Base-by-base conservation (phyloP, 768 basidiomycete genomes). In the Leucocoprinus sp. region DNA sequence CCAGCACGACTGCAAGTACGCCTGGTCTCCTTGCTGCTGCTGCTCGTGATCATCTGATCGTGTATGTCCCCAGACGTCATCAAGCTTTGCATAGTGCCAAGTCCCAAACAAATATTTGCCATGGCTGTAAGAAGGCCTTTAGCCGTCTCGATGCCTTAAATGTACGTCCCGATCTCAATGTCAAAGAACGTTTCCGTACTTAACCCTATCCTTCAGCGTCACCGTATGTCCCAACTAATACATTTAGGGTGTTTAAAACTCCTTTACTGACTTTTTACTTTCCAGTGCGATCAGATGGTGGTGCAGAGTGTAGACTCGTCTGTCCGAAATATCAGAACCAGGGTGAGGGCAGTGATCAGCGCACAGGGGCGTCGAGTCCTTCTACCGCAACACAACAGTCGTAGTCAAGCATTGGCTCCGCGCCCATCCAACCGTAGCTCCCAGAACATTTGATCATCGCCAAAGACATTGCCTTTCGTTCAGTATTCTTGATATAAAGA, bases 1-100 rank as follows among this genome's bases (percentile, higher is more conserved):
- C 36, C 90, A 93, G 61, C 93, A 97, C 62, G 93, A 97, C 60
- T 95, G 92, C 86, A 96, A 96, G 84, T 87, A 58, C 60, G 85
- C 80, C 8, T 14, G 33, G 43, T 9, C 43, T 33, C 29, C 50
- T 53, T 42, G 31, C 19, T 26, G 8, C 42, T 46, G 26, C 34
- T 52, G 29, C 41, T 35, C 43, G 33, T 48, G 36, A 46, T 37
- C 23, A 42, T 19, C 8, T 29, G 23, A n/a, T 33, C 18, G 35
- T 48, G 15, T 28, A 28, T 27, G 28, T 21, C 37, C 36, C 28
- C 60, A 87, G 86, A 61, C 84, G 93, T 26, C 93, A 95, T 60
- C 89, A 92, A 66, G 86, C 89, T 2, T 70, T 97, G 5, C 93
- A 97, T 55, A 78, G 82, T 11, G 78, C 84, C 37, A 86, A 91